Conservation (phyloP, 306 rosid genomes). For the Lathyrus oleraceus region DNA sequence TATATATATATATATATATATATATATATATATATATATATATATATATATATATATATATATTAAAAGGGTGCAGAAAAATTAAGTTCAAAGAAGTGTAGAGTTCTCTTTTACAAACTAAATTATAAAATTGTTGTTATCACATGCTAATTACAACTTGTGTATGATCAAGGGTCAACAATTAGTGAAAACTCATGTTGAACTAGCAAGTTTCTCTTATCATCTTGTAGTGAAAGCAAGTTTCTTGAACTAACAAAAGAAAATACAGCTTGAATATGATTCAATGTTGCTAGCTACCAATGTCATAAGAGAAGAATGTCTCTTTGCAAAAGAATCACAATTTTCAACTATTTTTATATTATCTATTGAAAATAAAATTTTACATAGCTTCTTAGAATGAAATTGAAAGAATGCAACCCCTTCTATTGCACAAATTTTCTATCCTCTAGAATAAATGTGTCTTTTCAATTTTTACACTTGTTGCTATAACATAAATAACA, state of each 20-base stretch:
- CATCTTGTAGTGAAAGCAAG: neutral
- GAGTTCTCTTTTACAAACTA: too few relatives aligned
- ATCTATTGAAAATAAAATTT: neutral
- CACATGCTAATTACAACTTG: too few relatives aligned
- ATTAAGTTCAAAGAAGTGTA: too few relatives aligned
- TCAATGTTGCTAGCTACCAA: neutral
- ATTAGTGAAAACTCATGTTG: too few relatives aligned
- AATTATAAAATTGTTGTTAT: too few relatives aligned
- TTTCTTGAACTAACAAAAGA: neutral
- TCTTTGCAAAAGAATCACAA: neutral
- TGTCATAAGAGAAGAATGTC: neutral
- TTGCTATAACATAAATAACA: neutral
- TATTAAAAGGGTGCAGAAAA: too few relatives aligned
- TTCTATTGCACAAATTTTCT: neutral
- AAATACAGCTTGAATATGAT: neutral
- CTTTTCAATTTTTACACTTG: conserved; percentile 1
- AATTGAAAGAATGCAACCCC: neutral
- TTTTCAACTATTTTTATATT: neutral
- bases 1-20: too few relatives aligned
- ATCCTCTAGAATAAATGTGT: neutral
- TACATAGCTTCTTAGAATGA: neutral
- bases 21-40: too few relatives aligned
- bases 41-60: too few relatives aligned
- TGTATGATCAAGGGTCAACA: too few relatives aligned
- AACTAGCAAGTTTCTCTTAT: too few relatives aligned